Evolutionary conservation across 2,329 filamentous ascomycete species (phyloP).

Genomic region (Clonostachys sp.): DNA sequence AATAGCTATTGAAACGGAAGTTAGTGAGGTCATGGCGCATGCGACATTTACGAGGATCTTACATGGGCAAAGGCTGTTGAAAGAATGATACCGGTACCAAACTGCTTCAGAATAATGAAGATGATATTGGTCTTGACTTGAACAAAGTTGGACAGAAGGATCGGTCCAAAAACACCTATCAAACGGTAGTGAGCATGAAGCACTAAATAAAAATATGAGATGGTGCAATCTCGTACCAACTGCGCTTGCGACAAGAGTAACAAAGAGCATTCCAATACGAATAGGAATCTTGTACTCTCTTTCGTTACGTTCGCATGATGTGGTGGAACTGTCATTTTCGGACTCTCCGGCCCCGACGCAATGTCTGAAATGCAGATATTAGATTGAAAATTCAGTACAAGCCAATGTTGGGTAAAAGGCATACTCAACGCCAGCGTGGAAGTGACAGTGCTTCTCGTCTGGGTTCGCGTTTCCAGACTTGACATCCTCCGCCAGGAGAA

Average conservation of each 20-base stretch:
- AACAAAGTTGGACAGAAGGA: constrained; percentile 56
- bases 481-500: constrained; percentile 36
- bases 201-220: neutral
- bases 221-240: constrained; percentile 37
- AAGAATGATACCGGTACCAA: constrained; percentile 69
- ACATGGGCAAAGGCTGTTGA: constrained; percentile 70
- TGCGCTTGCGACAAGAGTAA: constrained; percentile 62
- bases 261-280: constrained; percentile 68
- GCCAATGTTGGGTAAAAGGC: constrained; percentile 13
- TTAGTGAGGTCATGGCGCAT: too few relatives aligned
- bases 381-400: constrained; percentile 4
- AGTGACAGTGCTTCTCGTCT: constrained; percentile 53
- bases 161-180: constrained; percentile 58
- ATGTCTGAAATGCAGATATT: constrained; percentile 33
- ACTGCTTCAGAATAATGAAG: constrained; percentile 66
- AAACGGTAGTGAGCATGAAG: neutral
- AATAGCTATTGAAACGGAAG: constrained; percentile 48
- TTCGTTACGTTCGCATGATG: constrained; percentile 37
- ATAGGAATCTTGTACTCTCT: constrained; percentile 64
- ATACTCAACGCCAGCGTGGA: constrained; percentile 71
- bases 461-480: constrained; percentile 12
- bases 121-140: constrained; percentile 40
- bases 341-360: constrained; percentile 44
- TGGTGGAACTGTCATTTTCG: constrained; percentile 4
- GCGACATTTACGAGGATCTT: constrained; percentile 12